Evolutionary conservation across 2,329 filamentous ascomycete species (phyloP), one percentile per base, ranked within the genome.

Genomic region (Metarhizium humberi): DNA sequence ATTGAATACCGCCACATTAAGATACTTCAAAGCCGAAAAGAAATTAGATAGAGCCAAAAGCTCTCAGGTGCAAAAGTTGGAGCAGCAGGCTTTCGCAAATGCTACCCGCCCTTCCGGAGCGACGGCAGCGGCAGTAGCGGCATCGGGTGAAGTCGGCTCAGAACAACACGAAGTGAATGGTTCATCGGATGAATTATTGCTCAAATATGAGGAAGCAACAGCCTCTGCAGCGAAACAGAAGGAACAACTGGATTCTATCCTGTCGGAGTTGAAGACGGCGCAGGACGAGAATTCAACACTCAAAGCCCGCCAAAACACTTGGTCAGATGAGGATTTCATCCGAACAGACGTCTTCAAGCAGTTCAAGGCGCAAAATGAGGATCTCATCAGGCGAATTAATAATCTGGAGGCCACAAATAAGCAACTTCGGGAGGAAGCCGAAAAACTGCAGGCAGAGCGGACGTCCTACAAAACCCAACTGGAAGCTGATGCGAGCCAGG

Each of bases 11-110:
- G 94, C 92, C 16, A 95, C 91, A 5, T 77, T 95, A 57, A 84
- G 94, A 60, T 97, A 95, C 66, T 90, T 97, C 75, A 89, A 95
- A 62, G 94, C 94, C 0, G 94, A 99, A 69, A 95, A 95, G 75
- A 94, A 91, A 68, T 77, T 97, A 53, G 94, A 99, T 68, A 84
- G 94, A 47, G 83, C 87, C 29, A 92, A 90, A 71, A 99, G 94
- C 67, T 75, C 85, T 16, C 91, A 95, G 56, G 91, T 96, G 1
- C 88, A 92, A 58, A 96, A 95, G 68, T 73, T 99, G 57, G 94
- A 97, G 69, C 88, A 90, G 64, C 90, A 96, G 71, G 91, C 92
- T 36, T 81, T 92, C 52, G 80, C 88, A 56, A 86, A 86, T 56
- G 82, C 80, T 6, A 76, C 79, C 72, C 80, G 57, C 83, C 69